Base-by-base conservation (phyloP, 192 early-diverging fungal species). In the Spizellomyces sp. region DNA sequence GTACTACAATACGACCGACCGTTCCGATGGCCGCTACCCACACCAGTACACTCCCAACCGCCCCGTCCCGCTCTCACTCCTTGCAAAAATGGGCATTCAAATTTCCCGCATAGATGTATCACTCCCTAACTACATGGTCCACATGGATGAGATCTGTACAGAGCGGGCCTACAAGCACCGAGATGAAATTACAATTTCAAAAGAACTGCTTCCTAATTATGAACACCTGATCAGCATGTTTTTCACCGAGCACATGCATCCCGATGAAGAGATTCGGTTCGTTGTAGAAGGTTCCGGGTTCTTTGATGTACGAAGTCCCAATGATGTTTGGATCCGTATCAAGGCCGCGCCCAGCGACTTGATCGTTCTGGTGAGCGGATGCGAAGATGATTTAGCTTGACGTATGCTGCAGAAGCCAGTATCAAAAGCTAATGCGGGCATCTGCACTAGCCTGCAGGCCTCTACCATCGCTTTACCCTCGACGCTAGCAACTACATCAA, bases 211-310 rank as follows among this genome's bases (percentile, higher is more conserved):
- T 55, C 90, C 90, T 52, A 89, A 89, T 66, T 98, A 96, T 77
- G 95, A 96, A 59, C 87, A 84, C n/a, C 94, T 94, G 77, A 85
- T 98, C 71, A 94, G 94, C 81, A 90, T 77, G 9, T 98, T 98
- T 71, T 97, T 93, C 75, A 83, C 87, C 41, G 96, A 96, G 87
- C 95, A 98, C 77, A 83, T 96, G 62, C 95, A 96, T 77, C 94
- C 95, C 67, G 95, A 96, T 68, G 96, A 97, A 83, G 95, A 98
- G 77, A 97, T 98, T 66, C 89, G 96, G 44, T 96, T 82, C 75
- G 88, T 96, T 62, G 46, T 94, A 27, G 94, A 91, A 15, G 96
- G 96, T 19, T 81, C 87, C n/a, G 96, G 96, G 19, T 98, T 88
- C 82, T 95, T 98, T 87, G 95, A 82, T 62, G 58, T 81, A 45